Evolutionary conservation across 805 yeast genomes (phyloP).

Genomic region (Sungouiella thailandica): DNA sequence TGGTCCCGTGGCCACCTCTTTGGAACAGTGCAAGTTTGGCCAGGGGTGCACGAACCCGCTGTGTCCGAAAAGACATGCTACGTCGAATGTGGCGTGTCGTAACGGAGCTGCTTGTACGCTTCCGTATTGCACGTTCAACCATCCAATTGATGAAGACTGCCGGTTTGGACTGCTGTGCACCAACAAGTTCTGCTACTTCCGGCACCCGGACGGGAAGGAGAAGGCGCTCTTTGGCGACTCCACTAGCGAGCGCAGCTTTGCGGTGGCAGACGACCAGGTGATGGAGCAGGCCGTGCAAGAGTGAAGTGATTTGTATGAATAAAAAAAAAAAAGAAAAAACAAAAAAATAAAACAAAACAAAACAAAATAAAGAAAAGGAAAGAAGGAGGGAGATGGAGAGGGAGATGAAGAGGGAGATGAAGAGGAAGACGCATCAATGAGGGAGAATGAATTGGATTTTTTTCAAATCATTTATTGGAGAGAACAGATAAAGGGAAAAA

Average conservation of each 20-base stretch:
- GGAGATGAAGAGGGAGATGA: no score
- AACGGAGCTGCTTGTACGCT: slow-evolving; percentile 76
- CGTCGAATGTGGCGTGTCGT: slow-evolving; percentile 68
- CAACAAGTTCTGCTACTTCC: slow-evolving; percentile 64
- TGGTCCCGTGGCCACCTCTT: slow-evolving; percentile 38
- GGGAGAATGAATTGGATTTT: no score
- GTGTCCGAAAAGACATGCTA: slow-evolving; percentile 85
- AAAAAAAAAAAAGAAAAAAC: slow-evolving; percentile 9
- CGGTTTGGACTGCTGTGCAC: slow-evolving; percentile 74
- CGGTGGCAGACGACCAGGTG: slow-evolving; percentile 69
- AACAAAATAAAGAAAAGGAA: background rate
- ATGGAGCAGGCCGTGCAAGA: slow-evolving; percentile 60
- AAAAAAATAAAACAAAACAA: slow-evolving; percentile 5
- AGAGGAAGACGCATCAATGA: no score
- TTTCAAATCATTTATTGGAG: no score
- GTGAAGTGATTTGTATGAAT: slow-evolving; percentile 2
- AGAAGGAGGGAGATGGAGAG: background rate
- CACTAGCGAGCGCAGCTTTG: slow-evolving; percentile 65
- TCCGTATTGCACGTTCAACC: slow-evolving; percentile 76
- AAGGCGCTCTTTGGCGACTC: slow-evolving; percentile 20
- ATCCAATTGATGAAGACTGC: slow-evolving; percentile 76
- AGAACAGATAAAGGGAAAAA: no score
- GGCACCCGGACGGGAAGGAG: slow-evolving; percentile 76
- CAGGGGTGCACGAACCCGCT: slow-evolving; percentile 66
- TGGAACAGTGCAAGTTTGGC: slow-evolving; percentile 84